Percentiles rank a stretch among this genome's conserved stretches.
phyloP scores from a whole-genome alignment of 208 protist genomes.

The Trypanosoma cruzi region DNA sequence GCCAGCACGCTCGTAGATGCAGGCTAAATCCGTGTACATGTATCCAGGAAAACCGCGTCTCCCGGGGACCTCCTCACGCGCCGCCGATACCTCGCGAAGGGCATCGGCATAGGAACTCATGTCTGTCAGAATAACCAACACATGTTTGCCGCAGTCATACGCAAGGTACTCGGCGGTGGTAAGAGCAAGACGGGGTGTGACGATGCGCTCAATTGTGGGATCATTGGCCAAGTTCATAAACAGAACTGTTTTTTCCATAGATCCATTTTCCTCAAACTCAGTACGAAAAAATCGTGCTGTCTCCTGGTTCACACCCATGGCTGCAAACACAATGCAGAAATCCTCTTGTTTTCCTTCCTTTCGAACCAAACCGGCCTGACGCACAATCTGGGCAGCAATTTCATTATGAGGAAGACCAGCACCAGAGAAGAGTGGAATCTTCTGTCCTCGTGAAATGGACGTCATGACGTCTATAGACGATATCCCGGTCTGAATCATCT shows the following conservation, averaged over 20 bases:
- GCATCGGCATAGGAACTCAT: slow-evolving; percentile 99
- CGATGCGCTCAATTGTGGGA: slow-evolving; percentile 99
- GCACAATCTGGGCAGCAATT: slow-evolving; percentile 99
- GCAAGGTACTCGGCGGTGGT: slow-evolving; percentile 99
- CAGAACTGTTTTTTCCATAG: slow-evolving; percentile 97
- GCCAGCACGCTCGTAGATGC: slow-evolving; percentile 99
- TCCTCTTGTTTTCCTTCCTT: slow-evolving; percentile 93
- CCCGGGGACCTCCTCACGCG: slow-evolving; percentile 99
- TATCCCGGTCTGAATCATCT: slow-evolving; percentile 99
- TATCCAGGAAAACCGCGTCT: slow-evolving; percentile 99
- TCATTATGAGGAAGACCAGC: slow-evolving; percentile 99
- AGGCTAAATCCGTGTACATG: slow-evolving; percentile 99
- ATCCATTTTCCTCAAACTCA: slow-evolving; percentile 99
- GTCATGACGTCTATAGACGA: slow-evolving; percentile 99
- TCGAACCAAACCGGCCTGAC: slow-evolving; percentile 99
- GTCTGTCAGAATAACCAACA: slow-evolving; percentile 99
- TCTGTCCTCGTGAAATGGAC: slow-evolving; percentile 99
- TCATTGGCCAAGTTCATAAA: slow-evolving; percentile 99
- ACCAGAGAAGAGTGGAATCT: slow-evolving; percentile 99
- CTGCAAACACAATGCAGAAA: slow-evolving; percentile 99
- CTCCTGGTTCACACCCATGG: slow-evolving; percentile 99
- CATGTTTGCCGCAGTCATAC: slow-evolving; percentile 99
- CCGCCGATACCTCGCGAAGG: slow-evolving; percentile 99
- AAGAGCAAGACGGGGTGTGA: slow-evolving; percentile 99
- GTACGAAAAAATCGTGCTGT: slow-evolving; percentile 99